Percentiles rank a stretch among this genome's conserved stretches.
phyloP scores from a whole-genome alignment of 2,329 filamentous ascomycete species.

The Pseudopithomyces chartarum region DNA sequence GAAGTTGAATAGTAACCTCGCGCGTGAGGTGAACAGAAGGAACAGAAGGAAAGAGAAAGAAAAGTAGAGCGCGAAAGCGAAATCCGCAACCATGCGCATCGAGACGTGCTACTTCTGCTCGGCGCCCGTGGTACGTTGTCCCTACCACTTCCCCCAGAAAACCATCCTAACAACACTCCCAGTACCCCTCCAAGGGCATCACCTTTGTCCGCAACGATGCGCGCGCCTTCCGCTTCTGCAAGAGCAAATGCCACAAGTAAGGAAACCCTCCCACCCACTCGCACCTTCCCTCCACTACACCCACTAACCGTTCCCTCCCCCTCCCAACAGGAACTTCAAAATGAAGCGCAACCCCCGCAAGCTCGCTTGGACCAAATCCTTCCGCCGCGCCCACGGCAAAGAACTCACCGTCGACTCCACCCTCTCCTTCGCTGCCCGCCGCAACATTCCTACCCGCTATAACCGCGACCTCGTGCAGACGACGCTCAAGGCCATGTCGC shows the following conservation, averaged over 20 bases:
- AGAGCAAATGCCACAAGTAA: conserved; percentile 60
- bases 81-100: conserved; percentile 39
- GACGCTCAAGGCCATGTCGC: conserved; percentile 90
- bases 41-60: no score
- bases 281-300: no score
- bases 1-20: no score
- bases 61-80: background rate
- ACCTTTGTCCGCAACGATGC: conserved; percentile 65
- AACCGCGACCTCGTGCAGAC: conserved; percentile 87
- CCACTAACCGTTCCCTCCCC: no score
- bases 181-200: conserved; percentile 51
- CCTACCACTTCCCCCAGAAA: no score
- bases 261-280: no score
- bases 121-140: conserved; percentile 52
- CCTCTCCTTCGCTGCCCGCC: conserved; percentile 86
- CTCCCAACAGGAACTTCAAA: conserved; percentile 69
- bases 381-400: conserved; percentile 60
- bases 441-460: conserved; percentile 95
- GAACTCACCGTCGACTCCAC: conserved; percentile 84
- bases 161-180: no score
- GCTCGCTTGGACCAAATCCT: conserved; percentile 73
- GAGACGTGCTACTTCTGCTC: conserved; percentile 71
- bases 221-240: conserved; percentile 62
- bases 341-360: conserved; percentile 99
- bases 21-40: no score